These are phyloP conservation scores for Candida rishiriensis DNA, from an alignment of 805 yeast genomes.

Conservation along the genomic window DNA sequence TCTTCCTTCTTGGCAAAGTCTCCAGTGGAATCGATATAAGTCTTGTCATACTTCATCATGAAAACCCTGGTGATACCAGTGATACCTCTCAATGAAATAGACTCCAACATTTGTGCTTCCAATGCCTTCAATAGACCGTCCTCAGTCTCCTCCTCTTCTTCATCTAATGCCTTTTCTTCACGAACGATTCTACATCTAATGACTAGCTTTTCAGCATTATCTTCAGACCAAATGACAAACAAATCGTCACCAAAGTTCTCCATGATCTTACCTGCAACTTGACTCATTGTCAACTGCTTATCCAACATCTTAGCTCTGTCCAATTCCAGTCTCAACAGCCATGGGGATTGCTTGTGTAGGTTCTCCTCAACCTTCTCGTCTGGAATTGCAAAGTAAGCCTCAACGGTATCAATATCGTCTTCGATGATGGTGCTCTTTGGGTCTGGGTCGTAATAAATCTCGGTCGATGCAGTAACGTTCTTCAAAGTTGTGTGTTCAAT, in stretches of 20 bases:
- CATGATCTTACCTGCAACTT: conserved; percentile 93
- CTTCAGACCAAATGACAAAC: conserved; percentile 98
- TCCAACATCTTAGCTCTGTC: conserved; percentile 99
- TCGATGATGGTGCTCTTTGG: conserved; percentile 95
- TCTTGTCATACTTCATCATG: conserved; percentile 81
- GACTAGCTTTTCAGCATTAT: conserved; percentile 92
- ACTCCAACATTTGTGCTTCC: conserved; percentile 94
- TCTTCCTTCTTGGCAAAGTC: conserved; percentile 87
- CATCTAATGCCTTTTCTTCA: conserved; percentile 90
- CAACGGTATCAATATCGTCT: conserved; percentile 96
- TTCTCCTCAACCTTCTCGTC: conserved; percentile 96
- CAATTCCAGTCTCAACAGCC: conserved; percentile 93
- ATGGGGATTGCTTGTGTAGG: conserved; percentile 92
- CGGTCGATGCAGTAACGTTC: conserved; percentile 96
- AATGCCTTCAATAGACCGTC: conserved; percentile 93
- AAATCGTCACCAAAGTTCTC: conserved; percentile 91
- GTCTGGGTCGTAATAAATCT: conserved; percentile 96
- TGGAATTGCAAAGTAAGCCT: conserved; percentile 94
- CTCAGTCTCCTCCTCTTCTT: conserved; percentile 92
- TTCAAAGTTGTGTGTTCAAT: conserved; percentile 93
- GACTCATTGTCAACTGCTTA: conserved; percentile 95
- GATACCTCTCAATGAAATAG: conserved; percentile 93
- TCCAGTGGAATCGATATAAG: conserved; percentile 72
- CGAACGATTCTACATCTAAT: conserved; percentile 98
- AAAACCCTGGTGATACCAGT: conserved; percentile 87